Conservation (phyloP, 2,329 filamentous ascomycete species). For the Fusarium sambucinum region DNA sequence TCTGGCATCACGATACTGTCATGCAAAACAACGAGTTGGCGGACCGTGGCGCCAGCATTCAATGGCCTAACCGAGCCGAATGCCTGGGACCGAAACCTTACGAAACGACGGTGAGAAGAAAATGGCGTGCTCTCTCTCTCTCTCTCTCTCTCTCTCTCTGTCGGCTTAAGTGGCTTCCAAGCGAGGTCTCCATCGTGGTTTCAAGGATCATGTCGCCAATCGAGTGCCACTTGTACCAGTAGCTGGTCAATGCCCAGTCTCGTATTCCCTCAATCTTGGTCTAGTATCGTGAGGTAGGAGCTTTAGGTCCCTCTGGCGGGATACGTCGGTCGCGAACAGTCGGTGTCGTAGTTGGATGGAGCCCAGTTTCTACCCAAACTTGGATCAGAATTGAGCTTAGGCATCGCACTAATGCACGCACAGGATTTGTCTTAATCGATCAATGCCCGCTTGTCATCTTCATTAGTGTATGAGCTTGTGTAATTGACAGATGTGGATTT, state of each 20-base stretch:
- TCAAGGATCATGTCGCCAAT: constrained; percentile 11
- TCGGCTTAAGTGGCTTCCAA: neutral
- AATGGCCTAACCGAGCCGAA: neutral
- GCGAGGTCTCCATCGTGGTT: neutral
- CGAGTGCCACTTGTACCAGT: neutral
- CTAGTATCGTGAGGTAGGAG: neutral
- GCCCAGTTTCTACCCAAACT: neutral
- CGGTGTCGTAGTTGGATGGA: neutral
- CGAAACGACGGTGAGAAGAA: constrained; percentile 1
- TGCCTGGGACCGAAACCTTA: neutral
- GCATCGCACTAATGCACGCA: neutral
- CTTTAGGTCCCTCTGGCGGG: neutral
- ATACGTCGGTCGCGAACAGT: neutral
- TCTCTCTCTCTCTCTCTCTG: neutral
- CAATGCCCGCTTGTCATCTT: neutral
- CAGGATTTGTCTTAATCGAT: neutral
- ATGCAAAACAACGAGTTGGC: neutral
- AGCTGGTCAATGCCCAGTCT: neutral
- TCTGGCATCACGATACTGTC: neutral
- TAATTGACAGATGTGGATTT: neutral
- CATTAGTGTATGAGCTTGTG: neutral
- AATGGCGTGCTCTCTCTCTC: neutral
- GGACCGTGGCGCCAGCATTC: neutral
- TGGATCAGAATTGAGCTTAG: neutral
- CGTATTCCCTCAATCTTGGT: neutral